Conservation (phyloP, 2,329 filamentous ascomycete genomes). For the Pseudocercospora cruenta region DNA sequence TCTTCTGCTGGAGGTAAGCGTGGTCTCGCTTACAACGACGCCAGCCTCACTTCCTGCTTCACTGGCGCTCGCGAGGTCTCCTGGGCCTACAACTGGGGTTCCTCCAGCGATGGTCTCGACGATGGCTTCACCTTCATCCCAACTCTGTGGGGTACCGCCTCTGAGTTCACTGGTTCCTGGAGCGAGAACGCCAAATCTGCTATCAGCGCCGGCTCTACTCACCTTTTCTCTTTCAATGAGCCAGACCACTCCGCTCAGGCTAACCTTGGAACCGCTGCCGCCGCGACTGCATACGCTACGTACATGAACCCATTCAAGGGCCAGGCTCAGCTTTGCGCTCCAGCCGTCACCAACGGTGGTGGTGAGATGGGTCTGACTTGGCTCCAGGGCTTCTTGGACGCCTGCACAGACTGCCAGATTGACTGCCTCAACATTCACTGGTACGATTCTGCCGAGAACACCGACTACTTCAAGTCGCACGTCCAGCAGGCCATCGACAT, state of each 20-base stretch:
- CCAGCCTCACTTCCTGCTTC: constrained; percentile 58
- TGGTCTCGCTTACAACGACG: constrained; percentile 70
- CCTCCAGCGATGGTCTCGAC: constrained; percentile 48
- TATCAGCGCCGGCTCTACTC: constrained; percentile 58
- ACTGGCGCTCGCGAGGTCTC: constrained; percentile 49
- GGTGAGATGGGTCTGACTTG: constrained; percentile 56
- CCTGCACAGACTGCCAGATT: constrained; percentile 50
- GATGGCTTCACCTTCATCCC: constrained; percentile 63
- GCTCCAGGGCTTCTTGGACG: constrained; percentile 57
- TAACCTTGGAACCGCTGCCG: constrained; percentile 57
- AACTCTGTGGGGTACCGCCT: constrained; percentile 58
- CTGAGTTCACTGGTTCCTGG: constrained; percentile 57
- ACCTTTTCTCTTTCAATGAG: constrained; percentile 73
- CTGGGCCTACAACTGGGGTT: constrained; percentile 74
- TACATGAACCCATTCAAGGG: constrained; percentile 61
- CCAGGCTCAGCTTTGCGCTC: constrained; percentile 60
- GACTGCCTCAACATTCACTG: constrained; percentile 68
- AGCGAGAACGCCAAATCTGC: constrained; percentile 53
- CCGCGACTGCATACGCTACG: constrained; percentile 58
- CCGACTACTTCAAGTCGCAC: constrained; percentile 59
- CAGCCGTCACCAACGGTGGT: constrained; percentile 65
- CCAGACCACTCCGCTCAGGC: constrained; percentile 65
- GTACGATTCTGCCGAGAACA: constrained; percentile 58
- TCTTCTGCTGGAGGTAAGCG: constrained; percentile 57
- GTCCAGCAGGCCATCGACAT: constrained; percentile 48